Evolutionary conservation across 2,329 filamentous ascomycete genomes (phyloP).

Genomic region (Herpotrichia juniperi): DNA sequence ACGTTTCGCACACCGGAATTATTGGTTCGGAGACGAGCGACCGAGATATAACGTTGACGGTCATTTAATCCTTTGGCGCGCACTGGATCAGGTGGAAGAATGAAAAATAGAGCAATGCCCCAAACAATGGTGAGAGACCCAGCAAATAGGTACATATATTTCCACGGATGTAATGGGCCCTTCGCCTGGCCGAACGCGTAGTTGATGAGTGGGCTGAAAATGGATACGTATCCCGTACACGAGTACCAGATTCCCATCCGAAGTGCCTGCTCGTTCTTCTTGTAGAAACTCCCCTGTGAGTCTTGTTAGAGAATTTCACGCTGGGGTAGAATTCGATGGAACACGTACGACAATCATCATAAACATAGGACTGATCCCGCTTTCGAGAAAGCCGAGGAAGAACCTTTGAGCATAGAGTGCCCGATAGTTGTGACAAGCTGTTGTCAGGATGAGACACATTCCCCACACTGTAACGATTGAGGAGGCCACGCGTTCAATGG

Average conservation of each 20-base stretch:
- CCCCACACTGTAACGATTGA: constrained; percentile 52
- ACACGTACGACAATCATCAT: constrained; percentile 56
- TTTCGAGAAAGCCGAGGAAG: constrained; percentile 60
- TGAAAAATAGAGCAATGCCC: constrained; percentile 37
- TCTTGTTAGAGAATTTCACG: too few species aligned
- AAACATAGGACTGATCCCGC: constrained; percentile 59
- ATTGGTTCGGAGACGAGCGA: constrained; percentile 74
- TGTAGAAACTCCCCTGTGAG: constrained; percentile 56
- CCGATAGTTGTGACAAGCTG: constrained; percentile 56
- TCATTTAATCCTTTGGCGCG: constrained; percentile 39
- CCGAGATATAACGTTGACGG: constrained; percentile 52
- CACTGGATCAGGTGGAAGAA: constrained; percentile 51
- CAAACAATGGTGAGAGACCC: constrained; percentile 24
- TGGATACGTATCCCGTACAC: constrained; percentile 52
- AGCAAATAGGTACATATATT: constrained; percentile 34
- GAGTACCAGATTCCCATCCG: constrained; percentile 67
- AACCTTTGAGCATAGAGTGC: constrained; percentile 57
- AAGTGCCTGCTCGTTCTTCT: constrained; percentile 63
- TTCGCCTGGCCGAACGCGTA: constrained; percentile 33
- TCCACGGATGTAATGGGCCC: constrained; percentile 20
- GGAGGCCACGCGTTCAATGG: constrained; percentile 55
- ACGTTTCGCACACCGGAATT: constrained; percentile 74
- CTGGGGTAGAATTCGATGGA: background rate
- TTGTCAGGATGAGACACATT: constrained; percentile 54
- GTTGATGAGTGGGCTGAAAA: constrained; percentile 25